Evolutionary conservation across 805 yeast genomes (phyloP).

Genomic region (Jamesozyma rosinii): DNA sequence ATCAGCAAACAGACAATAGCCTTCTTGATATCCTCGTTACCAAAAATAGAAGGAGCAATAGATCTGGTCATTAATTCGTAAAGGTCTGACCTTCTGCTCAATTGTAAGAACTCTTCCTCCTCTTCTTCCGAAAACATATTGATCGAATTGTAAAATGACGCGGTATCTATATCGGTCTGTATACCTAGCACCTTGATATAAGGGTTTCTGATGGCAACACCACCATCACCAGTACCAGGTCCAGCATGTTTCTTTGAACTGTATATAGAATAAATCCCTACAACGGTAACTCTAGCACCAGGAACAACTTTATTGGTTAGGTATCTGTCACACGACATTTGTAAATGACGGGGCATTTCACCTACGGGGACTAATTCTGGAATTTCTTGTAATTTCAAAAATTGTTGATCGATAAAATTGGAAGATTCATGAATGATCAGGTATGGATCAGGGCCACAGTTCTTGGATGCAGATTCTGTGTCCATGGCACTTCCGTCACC

Average conservation of each 20-base stretch:
- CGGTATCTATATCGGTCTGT: slow-evolving; percentile 69
- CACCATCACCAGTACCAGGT: slow-evolving; percentile 31
- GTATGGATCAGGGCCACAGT: slow-evolving; percentile 89
- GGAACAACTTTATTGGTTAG: slow-evolving; percentile 87
- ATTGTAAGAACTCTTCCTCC: slow-evolving; percentile 76
- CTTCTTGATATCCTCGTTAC: slow-evolving; percentile 84
- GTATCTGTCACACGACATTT: slow-evolving; percentile 80
- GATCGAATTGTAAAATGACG: slow-evolving; percentile 40
- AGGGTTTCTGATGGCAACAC: slow-evolving; percentile 87
- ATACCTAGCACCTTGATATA: slow-evolving; percentile 81
- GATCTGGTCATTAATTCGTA: slow-evolving; percentile 79
- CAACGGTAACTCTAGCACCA: slow-evolving; percentile 84
- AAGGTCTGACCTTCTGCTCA: slow-evolving; percentile 76
- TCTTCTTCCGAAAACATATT: slow-evolving; percentile 79
- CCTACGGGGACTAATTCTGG: slow-evolving; percentile 99
- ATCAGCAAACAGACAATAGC: slow-evolving; percentile 84
- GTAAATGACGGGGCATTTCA: slow-evolving; percentile 92
- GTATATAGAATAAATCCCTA: slow-evolving; percentile 88
- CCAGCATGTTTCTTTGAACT: slow-evolving; percentile 56
- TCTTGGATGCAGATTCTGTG: slow-evolving; percentile 10
- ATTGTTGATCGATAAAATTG: slow-evolving; percentile 89
- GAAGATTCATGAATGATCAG: slow-evolving; percentile 90
- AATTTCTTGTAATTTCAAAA: slow-evolving; percentile 86
- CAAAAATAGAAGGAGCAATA: slow-evolving; percentile 95
- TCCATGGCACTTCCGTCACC: slow-evolving; percentile 7